Evolutionary conservation across 202 grass and related monocot species (phyloP), one percentile per base, ranked within the genome.

Genomic region (Brachypodium distachyon): DNA sequence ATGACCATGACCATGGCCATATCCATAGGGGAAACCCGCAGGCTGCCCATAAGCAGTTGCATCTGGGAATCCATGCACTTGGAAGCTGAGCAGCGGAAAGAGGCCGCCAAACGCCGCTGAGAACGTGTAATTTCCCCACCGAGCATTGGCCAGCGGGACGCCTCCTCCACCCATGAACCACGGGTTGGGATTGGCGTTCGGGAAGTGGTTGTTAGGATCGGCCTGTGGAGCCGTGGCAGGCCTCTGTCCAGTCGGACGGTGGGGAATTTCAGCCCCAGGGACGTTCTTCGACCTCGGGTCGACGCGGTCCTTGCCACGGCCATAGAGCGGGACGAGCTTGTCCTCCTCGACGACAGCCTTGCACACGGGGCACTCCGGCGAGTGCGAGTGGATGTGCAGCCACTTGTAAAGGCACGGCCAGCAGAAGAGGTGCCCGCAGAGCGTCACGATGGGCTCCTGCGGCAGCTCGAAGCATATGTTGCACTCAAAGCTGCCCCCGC

Each of bases 391-490:
- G 78, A 88, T 76, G 46, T 12, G 85, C 59, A 94, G 44, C 91
- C 91, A 94, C 43, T 94, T 86, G 85, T 90, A 90, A 23, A 94
- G 91, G 76, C 91, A 94, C 0, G 91, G 91, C 88, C 88, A 91
- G 75, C 91, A 91, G 79, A 88, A 94, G 51, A 94, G 85, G 71
- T 94, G 91, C 2, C 91, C 87, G 1, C 91, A 94, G 17, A 94
- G 82, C 3, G 91, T 94, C 5, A 94, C 87, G 0, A 94, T 85
- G 1, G 91, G 91, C 22, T 94, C 91, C 69, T 94, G 91, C 5
- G 91, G 84, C 12, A 86, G 76, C 81, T 94, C 91, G n/a, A 94
- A 94, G 70, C 91, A 94, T 62, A 94, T 94, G 87, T 94, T 94
- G 87, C 91, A 90, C 79, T 87, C 74, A 0, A 94, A 94, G 65